Base-by-base conservation (phyloP, 1,284 basidiomycete species). In the Puccinia hordei region DNA sequence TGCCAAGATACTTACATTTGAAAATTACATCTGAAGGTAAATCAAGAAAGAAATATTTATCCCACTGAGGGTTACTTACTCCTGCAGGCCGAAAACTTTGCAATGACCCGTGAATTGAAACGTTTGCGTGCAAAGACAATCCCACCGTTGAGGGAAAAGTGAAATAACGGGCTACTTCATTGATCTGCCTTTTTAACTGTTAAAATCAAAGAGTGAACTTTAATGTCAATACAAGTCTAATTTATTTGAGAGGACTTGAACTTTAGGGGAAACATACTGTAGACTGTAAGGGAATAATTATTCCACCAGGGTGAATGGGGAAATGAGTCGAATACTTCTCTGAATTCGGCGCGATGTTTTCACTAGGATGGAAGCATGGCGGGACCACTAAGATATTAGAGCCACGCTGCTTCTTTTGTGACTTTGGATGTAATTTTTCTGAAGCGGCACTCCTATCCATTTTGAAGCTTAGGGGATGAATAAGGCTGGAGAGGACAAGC, bases 241-340 rank as follows among this genome's bases (percentile, higher is more conserved):
- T 17, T 41, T 12, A 35, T 5, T 33, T 61, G 27, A 61, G 59
- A 15, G 15, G 33, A 35, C 27, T 33, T 15, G 1, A 19, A 13
- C 13, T 6, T 41, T 12, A 41, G 30, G 33, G 33, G n/a, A 33
- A 61, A 35, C 59, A 61, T 61, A 61, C 59, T n/a, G 61, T 35
- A 8, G 61, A 35, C 35, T 65, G 61, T 15, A 65, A 65, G 19
- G 61, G 61, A 41, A 65, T 24, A 13, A 65, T 65, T 24, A 65
- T 65, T 41, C 61, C 61, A 65, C 61, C 61, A 44, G 61, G 61
- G 38, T 65, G 61, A 17, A 65, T 65, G 33, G 61, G 61, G 35
- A 65, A 65, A 44, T 19, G 38, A 41, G 61, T 44, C n/a, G 61
- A 35, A 65, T 65, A 10, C 61, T 22, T 38, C 61, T 12, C 22